Evolutionary conservation across 768 basidiomycete species (phyloP), one percentile per base, ranked within the genome.

Genomic region (Pleurotus cornucopiae): DNA sequence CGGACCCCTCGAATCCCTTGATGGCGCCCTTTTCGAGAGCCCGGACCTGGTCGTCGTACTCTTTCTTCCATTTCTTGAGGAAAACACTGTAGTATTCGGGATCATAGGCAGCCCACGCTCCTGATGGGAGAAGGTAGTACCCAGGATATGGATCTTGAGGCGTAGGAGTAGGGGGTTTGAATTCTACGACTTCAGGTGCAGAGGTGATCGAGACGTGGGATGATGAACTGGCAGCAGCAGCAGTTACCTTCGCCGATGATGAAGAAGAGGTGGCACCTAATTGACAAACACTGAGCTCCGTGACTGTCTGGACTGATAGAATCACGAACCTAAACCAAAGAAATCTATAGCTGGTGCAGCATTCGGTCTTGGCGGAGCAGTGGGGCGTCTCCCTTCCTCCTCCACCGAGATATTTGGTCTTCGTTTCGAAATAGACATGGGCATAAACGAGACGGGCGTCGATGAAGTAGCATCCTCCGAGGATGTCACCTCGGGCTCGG

Each of bases 51-150:
- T 76, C 80, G 59, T 89, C 78, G 60, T 90, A 91, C 21, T 86
- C 87, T 14, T 68, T 66, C 63, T 89, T 76, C 91, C 90, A 93
- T 64, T 83, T 86, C 56, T 82, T 78, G 62, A 83, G 76, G 66
- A 86, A 88, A 46, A 74, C 78, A 16, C 74, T 76, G 62, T 89
- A 94, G 67, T 89, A 90, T 34, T 65, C 76, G 0, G 81, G 69
- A 51, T 94, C 89, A 64, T 93, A 78, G 0, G 85, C 82, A 21
- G 82, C 86, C 84, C 91, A 95, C 34, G 78, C 69, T 14, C 92
- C 92, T 5, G 89, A 87, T 0, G 92, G 90, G 16, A 88, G 77
- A 54, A 86, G 84, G 62, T 94, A 93, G 72, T 94, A 94, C 5
- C 92, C 92, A 0, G 92, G 92, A 67, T 92, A 91, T 13, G 82